Base-by-base conservation (phyloP, 805 yeast species). In the Wickerhamomyces tratensis region DNA sequence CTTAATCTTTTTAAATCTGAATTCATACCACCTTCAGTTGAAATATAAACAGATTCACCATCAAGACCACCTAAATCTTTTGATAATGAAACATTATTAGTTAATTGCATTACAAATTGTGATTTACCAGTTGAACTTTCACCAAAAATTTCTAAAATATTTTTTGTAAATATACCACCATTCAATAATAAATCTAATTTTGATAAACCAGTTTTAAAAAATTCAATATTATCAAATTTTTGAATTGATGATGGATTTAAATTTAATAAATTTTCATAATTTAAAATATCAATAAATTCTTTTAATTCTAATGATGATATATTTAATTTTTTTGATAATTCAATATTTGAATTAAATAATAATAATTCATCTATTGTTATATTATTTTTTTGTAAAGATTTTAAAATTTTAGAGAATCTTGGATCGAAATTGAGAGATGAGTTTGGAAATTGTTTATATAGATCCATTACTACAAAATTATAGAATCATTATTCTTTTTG, bases 91-190 rank as follows among this genome's bases (percentile, higher is more conserved):
- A 20, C 20, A 20, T 20, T 20, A 3, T 80, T 76, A 2, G 78
- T 63, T 41, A 88, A 52, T 49, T 82, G 91, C 64, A 81, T 70
- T 26, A 84, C 62, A 5, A 89, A 62, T 50, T 89, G 94, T 0
- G 96, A 81, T 54, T 91, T 91, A 0, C 96, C 98, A 1, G 84
- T 72, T 0, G 94, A 85, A 40, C 94, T 78, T 26, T 82, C 83
- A 0, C 98, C 98, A 50, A 78, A 79, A 5, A 91, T 57, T 62
- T 89, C 98, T 0, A 88, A 79, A 2, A 83, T 56, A 25, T 69
- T 60, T 4, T 79, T 75, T 4, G 72, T 57, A 2, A 64, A 70
- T 5, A 82, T 64, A 0, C 89, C 91, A 5, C 80, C 82, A 35
- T 68, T 65, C 6, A 83, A 54, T 0, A 64, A 44, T 9, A 49